Evolutionary conservation across 257 asterid species (phyloP).

Genomic region (Plantago ovata): DNA sequence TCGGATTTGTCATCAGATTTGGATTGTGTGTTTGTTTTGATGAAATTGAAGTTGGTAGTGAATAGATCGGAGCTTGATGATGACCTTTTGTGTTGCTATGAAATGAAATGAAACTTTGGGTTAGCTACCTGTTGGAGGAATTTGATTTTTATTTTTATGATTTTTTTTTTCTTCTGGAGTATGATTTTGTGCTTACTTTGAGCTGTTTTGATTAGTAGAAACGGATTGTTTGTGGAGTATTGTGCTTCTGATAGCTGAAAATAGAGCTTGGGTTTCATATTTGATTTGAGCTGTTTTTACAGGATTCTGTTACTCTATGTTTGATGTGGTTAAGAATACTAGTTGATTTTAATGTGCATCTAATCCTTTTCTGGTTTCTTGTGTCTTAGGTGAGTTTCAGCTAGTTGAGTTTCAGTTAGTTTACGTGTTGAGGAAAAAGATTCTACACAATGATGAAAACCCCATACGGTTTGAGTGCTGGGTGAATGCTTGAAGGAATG

Average conservation of each 20-base stretch:
- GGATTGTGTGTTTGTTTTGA: neutral
- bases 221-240: neutral
- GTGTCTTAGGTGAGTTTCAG: constrained; percentile 24
- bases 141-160: no score
- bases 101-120: neutral
- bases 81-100: neutral
- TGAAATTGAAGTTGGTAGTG: constrained; percentile 13
- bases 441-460: constrained; percentile 29
- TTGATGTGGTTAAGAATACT: no score
- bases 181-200: neutral
- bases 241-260: constrained; percentile 4
- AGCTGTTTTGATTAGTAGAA: constrained; percentile 3
- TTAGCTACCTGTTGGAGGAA: neutral
- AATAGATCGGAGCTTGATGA: neutral
- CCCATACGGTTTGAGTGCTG: constrained; percentile 39
- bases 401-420: constrained; percentile 25
- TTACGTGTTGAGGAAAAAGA: constrained; percentile 31
- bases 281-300: neutral
- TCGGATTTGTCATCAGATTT: constrained; percentile 14
- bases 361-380: constrained; percentile 24
- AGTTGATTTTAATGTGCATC: neutral
- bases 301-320: no score
- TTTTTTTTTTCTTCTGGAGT: neutral
- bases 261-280: constrained; percentile 5
- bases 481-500: constrained; percentile 57